Percentiles rank a stretch among this genome's conserved stretches.
Conservation (phyloP, 495 filamentous ascomycete species). For the Penicillium argentinense region DNA sequence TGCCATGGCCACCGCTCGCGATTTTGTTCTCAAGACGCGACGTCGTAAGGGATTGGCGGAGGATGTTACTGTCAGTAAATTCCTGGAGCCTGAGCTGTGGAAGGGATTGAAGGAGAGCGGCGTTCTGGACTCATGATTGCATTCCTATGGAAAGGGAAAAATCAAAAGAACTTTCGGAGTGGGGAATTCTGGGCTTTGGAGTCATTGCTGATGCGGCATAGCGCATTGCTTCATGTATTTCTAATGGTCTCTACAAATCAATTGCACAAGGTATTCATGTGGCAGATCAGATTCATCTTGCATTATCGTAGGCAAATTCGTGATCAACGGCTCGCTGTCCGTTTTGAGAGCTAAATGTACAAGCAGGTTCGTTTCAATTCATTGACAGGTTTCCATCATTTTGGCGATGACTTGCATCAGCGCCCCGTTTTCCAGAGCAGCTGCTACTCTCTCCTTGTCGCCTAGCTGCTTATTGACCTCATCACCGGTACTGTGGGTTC, state of each 20-base stretch:
- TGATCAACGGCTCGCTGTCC: no score
- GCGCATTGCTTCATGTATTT: constrained; percentile 13
- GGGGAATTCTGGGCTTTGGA: constrained; percentile 12
- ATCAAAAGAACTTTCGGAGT: constrained; percentile 4
- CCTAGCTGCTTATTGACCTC: constrained; percentile 94
- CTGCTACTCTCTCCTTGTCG: constrained; percentile 95
- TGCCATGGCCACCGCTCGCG: constrained; percentile 83
- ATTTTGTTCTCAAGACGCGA: constrained; percentile 95
- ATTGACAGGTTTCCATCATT: constrained; percentile 84
- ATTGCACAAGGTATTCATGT: constrained; percentile 5
- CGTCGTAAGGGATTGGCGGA: constrained; percentile 91
- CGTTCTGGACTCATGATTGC: constrained; percentile 66
- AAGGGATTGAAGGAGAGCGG: constrained; percentile 85
- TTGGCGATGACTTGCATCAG: constrained; percentile 84
- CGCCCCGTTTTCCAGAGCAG: constrained; percentile 90
- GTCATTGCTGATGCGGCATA: constrained; percentile 6
- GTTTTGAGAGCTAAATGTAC: no score
- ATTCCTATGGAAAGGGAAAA: background rate
- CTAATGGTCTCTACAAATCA: constrained; percentile 14
- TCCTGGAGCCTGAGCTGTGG: constrained; percentile 92
- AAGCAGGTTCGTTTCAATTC: constrained; percentile 4
- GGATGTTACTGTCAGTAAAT: constrained; percentile 93
- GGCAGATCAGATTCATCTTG: background rate
- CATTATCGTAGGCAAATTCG: background rate
- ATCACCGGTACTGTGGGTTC: constrained; percentile 90